A percentile compares a stretch with the other conserved stretches of the same genome.
Conservation (phyloP, 345 rosid species). For the Lepidium africanum region DNA sequence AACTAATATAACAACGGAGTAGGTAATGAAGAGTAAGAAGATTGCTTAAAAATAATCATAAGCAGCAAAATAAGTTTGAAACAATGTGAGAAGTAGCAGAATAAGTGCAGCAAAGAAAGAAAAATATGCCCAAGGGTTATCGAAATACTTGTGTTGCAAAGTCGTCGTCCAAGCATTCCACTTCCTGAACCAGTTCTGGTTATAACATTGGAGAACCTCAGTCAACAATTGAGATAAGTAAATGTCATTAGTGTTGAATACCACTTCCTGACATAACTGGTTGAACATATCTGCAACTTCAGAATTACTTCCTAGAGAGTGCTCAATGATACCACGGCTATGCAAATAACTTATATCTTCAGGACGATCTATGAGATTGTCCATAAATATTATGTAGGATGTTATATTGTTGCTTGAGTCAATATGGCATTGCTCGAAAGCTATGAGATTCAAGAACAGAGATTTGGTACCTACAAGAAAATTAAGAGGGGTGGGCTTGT, state of each 20-base stretch:
- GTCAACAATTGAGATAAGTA: slow-evolving; percentile 47
- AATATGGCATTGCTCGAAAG: background rate
- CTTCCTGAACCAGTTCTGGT: slow-evolving; percentile 27
- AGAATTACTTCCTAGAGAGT: slow-evolving; percentile 63
- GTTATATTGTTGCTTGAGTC: background rate
- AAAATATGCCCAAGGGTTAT: slow-evolving; percentile 74
- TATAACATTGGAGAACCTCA: slow-evolving; percentile 45
- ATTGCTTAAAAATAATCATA: too few relatives aligned
- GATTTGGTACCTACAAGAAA: slow-evolving; percentile 61
- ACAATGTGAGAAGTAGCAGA: slow-evolving; percentile 56
- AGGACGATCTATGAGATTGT: slow-evolving; percentile 60
- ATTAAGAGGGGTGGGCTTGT: background rate
- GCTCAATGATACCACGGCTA: slow-evolving; percentile 51
- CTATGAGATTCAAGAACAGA: slow-evolving; percentile 39
- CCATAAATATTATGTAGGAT: slow-evolving; percentile 28
- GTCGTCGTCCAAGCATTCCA: slow-evolving; percentile 68
- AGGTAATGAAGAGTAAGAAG: too few relatives aligned
- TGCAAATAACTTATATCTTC: slow-evolving; percentile 60
- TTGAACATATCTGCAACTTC: slow-evolving; percentile 75
- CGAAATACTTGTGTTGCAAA: slow-evolving; percentile 54
- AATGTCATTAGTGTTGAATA: slow-evolving; percentile 49
- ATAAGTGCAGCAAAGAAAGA: slow-evolving; percentile 62
- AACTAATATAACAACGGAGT: too few relatives aligned
- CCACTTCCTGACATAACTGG: slow-evolving; percentile 64
- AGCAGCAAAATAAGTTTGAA: slow-evolving; percentile 26